Percentiles rank a stretch among this genome's conserved stretches.
phyloP scores from a whole-genome alignment of 2,329 filamentous ascomycete genomes.

The Elsinoe perseae region DNA sequence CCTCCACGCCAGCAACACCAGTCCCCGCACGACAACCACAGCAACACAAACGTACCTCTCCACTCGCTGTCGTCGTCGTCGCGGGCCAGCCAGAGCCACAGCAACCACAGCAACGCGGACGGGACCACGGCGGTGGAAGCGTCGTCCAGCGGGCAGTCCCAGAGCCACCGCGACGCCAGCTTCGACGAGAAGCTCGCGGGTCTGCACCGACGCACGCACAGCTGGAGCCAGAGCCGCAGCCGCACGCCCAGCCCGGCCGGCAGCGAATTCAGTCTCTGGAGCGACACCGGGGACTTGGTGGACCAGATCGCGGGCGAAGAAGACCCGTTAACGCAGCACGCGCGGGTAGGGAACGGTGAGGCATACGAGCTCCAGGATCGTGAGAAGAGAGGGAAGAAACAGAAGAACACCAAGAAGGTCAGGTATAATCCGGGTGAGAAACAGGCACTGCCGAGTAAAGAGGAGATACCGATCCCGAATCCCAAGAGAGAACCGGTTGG shows the following conservation, averaged over 20 bases:
- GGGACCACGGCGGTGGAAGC: constrained; percentile 23
- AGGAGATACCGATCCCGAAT: constrained; percentile 75
- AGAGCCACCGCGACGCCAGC: constrained; percentile 29
- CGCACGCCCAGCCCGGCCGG: constrained; percentile 51
- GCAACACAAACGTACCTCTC: constrained; percentile 81
- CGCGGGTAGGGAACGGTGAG: constrained; percentile 60
- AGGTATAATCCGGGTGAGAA: constrained; percentile 51
- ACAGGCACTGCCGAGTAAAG: constrained; percentile 48
- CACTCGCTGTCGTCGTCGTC: constrained; percentile 56
- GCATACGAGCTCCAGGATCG: constrained; percentile 43
- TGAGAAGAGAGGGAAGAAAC: constrained; percentile 27
- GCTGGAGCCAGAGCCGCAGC: constrained; percentile 41
- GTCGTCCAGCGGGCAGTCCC: constrained; percentile 35
- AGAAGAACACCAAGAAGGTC: constrained; percentile 60
- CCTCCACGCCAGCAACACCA: constrained; percentile 50
- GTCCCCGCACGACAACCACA: constrained; percentile 59
- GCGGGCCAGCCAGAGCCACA: constrained; percentile 34
- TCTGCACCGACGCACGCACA: constrained; percentile 33
- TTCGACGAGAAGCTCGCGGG: constrained; percentile 44
- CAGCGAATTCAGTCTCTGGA: constrained; percentile 76
- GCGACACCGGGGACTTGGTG: constrained; percentile 88
- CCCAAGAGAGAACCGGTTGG: constrained; percentile 56
- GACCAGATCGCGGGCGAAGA: constrained; percentile 80
- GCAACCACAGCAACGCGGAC: constrained; percentile 28
- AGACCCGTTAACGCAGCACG: constrained; percentile 67